Evolutionary conservation across 2,329 filamentous ascomycete genomes (phyloP).

Genomic region (Didymella pinodella): DNA sequence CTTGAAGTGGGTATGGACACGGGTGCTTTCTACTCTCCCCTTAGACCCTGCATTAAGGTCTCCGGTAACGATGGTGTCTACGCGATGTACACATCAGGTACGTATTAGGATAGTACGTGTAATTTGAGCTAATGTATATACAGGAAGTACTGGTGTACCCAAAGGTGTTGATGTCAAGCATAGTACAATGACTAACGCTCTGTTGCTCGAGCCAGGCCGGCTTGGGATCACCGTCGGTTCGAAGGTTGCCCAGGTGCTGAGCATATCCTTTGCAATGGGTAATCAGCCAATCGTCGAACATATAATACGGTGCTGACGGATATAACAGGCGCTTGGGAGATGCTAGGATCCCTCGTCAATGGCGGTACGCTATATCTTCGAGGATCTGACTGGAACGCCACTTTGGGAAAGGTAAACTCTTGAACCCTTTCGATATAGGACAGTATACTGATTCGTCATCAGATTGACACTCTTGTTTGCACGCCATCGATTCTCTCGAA

Average conservation of each 20-base stretch:
- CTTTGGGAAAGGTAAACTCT: conserved; percentile 55
- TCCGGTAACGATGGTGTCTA: conserved; percentile 42
- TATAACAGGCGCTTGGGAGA: conserved; percentile 65
- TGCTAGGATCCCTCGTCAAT: conserved; percentile 64
- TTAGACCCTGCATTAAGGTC: conserved; percentile 31
- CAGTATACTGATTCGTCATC: background rate
- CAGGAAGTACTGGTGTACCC: conserved; percentile 62
- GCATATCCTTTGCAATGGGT: conserved; percentile 70
- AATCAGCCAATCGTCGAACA: conserved; percentile 30
- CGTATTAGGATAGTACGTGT: background rate
- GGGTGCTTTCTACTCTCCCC: conserved; percentile 33
- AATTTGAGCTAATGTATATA: background rate
- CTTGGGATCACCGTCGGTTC: conserved; percentile 60
- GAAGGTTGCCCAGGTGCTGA: conserved; percentile 64
- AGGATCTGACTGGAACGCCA: conserved; percentile 59
- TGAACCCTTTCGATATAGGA: background rate
- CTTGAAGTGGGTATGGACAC: conserved; percentile 34
- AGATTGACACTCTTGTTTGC: conserved; percentile 63
- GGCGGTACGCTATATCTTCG: conserved; percentile 64
- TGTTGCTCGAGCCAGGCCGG: conserved; percentile 61
- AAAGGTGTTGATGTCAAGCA: conserved; percentile 68
- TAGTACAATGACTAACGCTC: conserved; percentile 62
- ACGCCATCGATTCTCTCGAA: conserved; percentile 65
- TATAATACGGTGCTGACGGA: background rate
- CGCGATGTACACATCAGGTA: conserved; percentile 62